Percentiles rank a stretch among this genome's conserved stretches.
Evolutionary conservation across 768 basidiomycete species (phyloP).

Genomic region (Lentinula lateritia): DNA sequence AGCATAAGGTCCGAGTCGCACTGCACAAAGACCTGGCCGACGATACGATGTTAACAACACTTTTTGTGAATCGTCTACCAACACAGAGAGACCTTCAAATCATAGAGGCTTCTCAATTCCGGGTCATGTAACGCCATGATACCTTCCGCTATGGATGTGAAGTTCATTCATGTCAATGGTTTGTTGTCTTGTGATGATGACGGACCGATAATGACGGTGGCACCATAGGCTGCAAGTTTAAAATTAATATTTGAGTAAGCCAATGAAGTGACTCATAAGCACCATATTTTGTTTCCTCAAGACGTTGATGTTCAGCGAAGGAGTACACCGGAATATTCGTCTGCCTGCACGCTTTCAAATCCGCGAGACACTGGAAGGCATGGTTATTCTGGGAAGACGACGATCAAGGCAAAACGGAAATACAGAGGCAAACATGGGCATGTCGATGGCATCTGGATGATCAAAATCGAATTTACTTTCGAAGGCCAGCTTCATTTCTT

Average conservation of each 20-base stretch:
- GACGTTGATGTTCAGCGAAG: slow-evolving; percentile 83
- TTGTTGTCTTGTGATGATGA: neutral
- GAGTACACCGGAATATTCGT: slow-evolving; percentile 94
- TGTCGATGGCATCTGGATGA: slow-evolving; percentile 90
- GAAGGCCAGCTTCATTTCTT: slow-evolving; percentile 81
- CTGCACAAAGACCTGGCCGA: slow-evolving; percentile 74
- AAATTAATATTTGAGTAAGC: neutral
- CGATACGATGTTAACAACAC: neutral
- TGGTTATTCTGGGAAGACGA: neutral
- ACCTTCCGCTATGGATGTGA: slow-evolving; percentile 63
- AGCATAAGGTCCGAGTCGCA: slow-evolving; percentile 97
- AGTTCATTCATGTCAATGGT: neutral
- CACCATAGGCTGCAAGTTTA: slow-evolving; percentile 59
- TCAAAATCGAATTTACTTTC: slow-evolving; percentile 82
- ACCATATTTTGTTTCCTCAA: slow-evolving; percentile 70
- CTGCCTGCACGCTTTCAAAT: slow-evolving; percentile 79
- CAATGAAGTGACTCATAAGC: neutral
- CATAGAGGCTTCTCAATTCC: slow-evolving; percentile 73
- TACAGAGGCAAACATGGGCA: slow-evolving; percentile 78
- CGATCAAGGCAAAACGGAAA: neutral
- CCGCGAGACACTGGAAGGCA: slow-evolving; percentile 63
- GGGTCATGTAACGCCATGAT: slow-evolving; percentile 88
- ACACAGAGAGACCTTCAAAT: slow-evolving; percentile 67
- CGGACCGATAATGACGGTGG: slow-evolving; percentile 82
- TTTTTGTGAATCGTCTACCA: neutral